These are phyloP conservation scores for Trametes versicolor DNA, from an alignment of 1,284 basidiomycete species.

Conservation along the genomic window DNA sequence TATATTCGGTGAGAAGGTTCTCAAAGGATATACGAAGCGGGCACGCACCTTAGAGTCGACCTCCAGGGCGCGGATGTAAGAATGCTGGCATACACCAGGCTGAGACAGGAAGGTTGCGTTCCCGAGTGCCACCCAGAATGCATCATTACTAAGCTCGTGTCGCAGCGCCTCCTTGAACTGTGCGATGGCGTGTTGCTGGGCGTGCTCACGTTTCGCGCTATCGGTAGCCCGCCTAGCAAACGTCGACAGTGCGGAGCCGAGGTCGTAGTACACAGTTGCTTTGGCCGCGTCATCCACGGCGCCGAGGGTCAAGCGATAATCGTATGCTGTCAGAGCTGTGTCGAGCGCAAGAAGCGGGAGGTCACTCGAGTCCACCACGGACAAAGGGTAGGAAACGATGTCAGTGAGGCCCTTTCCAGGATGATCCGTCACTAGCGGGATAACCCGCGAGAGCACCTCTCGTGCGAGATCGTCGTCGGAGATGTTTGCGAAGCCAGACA, in stretches of 20 bases:
- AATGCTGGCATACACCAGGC: slow-evolving; percentile 86
- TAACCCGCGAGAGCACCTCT: slow-evolving; percentile 48
- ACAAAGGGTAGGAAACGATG: slow-evolving; percentile 49
- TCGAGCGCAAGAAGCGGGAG: slow-evolving; percentile 49
- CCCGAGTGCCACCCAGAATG: slow-evolving; percentile 88
- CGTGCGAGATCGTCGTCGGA: slow-evolving; percentile 52
- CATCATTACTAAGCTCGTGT: slow-evolving; percentile 77
- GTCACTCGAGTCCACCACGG: slow-evolving; percentile 24
- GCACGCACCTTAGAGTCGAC: slow-evolving; percentile 76
- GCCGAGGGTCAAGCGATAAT: slow-evolving; percentile 78
- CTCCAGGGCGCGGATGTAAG: slow-evolving; percentile 91
- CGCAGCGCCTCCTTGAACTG: slow-evolving; percentile 83
- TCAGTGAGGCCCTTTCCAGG: slow-evolving; percentile 53
- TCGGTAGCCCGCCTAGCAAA: slow-evolving; percentile 52
- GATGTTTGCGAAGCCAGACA: slow-evolving; percentile 62
- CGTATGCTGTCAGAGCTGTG: slow-evolving; percentile 73
- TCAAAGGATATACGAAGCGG: slow-evolving; percentile 9
- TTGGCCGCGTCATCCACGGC: slow-evolving; percentile 65
- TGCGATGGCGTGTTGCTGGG: slow-evolving; percentile 63
- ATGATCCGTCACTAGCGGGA: slow-evolving; percentile 51
- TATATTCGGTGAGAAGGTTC: slow-evolving; percentile 12
- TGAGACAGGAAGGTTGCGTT: slow-evolving; percentile 77
- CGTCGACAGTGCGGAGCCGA: slow-evolving; percentile 73
- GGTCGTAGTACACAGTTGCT: slow-evolving; percentile 81
- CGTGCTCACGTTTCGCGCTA: slow-evolving; percentile 45